Evolutionary conservation across 495 filamentous ascomycete species (phyloP), one percentile per base, ranked within the genome.

Genomic region (Penicillium maclennaniae): DNA sequence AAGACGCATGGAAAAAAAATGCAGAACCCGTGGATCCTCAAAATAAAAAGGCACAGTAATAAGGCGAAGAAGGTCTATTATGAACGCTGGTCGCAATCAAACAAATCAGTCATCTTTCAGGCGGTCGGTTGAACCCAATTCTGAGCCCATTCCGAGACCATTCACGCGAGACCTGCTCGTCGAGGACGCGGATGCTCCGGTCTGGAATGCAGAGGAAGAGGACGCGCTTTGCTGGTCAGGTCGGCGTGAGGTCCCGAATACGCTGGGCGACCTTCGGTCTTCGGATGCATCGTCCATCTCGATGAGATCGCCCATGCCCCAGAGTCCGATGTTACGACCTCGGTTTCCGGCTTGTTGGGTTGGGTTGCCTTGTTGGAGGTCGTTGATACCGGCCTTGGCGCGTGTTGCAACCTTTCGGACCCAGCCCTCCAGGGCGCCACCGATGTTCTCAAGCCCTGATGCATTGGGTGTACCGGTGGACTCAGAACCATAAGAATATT

Each of bases 391-490:
- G 16, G 64, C 57, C 43, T 73, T 77, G 1, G 74, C 72, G 21
- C 71, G 69, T 6, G 78, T 80, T 36, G 87, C 88, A 49, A 92
- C 81, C 55, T 86, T 89, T 40, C 91, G 76, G 56, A 97, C 78
- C 90, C 93, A 98, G 7, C 85, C 83, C 68, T 97, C 92, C 26
- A 98, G 80, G 12, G 85, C 87, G 12, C 87, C 85, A 0, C 91
- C 91, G 2, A 95, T 83, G 48, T 90, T 87, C 59, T 96, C 92
- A 6, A 97, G 67, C 1, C 84, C 77, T 1, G 63, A 83, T 70
- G 67, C 63, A 54, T 65, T 70, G 50, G 76, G 73, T 3, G 59
- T 47, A 41, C 67, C 55, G 59, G 74, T 67, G 54, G 77, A 68
- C 55, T 70, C 65, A 53, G 73, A 69, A 53, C 72, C 78, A 27